These are phyloP conservation scores for Saturnispora besseyi DNA, from an alignment of 805 yeast genomes.

Conservation along the genomic window DNA sequence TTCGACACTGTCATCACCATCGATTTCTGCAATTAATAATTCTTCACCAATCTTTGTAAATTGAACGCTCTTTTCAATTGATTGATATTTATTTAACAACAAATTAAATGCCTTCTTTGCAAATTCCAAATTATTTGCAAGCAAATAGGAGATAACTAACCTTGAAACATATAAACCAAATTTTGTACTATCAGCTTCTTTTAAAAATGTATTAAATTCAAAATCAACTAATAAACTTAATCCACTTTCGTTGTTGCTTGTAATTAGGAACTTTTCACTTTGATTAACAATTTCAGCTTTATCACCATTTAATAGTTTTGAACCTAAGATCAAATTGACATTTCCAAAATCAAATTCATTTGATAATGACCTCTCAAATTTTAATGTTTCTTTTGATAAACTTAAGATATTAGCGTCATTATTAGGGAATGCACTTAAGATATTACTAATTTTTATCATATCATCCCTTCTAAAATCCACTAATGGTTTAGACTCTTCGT, in stretches of 20 bases:
- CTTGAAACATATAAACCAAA: conserved; percentile 32
- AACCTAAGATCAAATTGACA: conserved; percentile 66
- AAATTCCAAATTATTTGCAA: conserved; percentile 55
- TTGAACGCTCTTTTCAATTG: conserved; percentile 11
- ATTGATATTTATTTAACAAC: conserved; percentile 29
- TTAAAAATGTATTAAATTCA: conserved; percentile 26
- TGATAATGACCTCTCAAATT: conserved; percentile 53
- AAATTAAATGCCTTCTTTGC: conserved; percentile 36
- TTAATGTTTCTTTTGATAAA: conserved; percentile 54
- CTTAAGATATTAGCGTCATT: conserved; percentile 56
- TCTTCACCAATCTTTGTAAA: conserved; percentile 16
- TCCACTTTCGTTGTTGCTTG: conserved; percentile 18
- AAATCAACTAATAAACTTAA: conserved; percentile 27
- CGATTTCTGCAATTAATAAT: conserved; percentile 28
- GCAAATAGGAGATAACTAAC: conserved; percentile 66
- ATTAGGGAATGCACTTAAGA: conserved; percentile 36
- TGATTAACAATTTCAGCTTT: conserved; percentile 18
- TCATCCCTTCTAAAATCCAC: conserved; percentile 19
- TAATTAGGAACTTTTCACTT: conserved; percentile 24
- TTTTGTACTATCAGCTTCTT: conserved; percentile 27
- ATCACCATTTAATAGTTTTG: conserved; percentile 40
- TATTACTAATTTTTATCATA: conserved; percentile 32
- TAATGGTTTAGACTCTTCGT: conserved; percentile 33
- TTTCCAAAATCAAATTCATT: conserved; percentile 64
- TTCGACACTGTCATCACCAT: conserved; percentile 6